Conservation (phyloP, 2,329 filamentous ascomycete species). For the Bertia moriformis region DNA sequence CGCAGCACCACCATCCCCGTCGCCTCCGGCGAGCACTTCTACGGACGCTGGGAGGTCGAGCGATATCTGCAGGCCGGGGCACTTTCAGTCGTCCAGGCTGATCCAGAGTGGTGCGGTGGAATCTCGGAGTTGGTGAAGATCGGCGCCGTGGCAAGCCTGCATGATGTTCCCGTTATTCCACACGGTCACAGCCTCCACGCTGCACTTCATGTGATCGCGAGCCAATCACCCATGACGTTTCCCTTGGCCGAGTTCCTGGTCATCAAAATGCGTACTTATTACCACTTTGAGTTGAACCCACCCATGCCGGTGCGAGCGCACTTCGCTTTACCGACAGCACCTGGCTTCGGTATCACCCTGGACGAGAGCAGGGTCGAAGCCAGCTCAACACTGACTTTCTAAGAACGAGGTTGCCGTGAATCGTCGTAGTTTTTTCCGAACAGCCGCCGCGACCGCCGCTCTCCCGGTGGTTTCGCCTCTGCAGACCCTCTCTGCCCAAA, state of each 20-base stretch:
- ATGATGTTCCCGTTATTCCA: slow-evolving; percentile 1
- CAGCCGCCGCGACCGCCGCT: too few relatives aligned
- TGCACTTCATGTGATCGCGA: slow-evolving; percentile 1
- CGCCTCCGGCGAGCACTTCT: neutral
- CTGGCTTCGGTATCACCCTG: too few relatives aligned
- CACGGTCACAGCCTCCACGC: slow-evolving; percentile 1
- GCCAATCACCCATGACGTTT: neutral
- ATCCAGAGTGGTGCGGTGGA: neutral
- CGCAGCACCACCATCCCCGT: neutral
- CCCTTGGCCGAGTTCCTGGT: neutral
- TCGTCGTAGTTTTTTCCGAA: too few relatives aligned
- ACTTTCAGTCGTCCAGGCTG: neutral
- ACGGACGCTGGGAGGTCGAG: neutral
- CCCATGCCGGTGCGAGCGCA: too few relatives aligned
- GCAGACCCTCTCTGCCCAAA: too few relatives aligned
- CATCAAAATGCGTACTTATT: neutral
- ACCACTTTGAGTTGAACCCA: neutral
- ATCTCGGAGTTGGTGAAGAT: neutral
- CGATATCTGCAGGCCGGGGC: neutral
- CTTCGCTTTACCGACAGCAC: too few relatives aligned
- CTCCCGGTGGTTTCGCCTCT: too few relatives aligned
- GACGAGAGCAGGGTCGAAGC: too few relatives aligned
- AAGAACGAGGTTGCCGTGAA: too few relatives aligned
- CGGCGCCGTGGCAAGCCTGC: neutral
- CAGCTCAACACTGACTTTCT: too few relatives aligned